phyloP scores from a whole-genome alignment of 257 asterid species.

The Nyctanthes arbortristis region DNA sequence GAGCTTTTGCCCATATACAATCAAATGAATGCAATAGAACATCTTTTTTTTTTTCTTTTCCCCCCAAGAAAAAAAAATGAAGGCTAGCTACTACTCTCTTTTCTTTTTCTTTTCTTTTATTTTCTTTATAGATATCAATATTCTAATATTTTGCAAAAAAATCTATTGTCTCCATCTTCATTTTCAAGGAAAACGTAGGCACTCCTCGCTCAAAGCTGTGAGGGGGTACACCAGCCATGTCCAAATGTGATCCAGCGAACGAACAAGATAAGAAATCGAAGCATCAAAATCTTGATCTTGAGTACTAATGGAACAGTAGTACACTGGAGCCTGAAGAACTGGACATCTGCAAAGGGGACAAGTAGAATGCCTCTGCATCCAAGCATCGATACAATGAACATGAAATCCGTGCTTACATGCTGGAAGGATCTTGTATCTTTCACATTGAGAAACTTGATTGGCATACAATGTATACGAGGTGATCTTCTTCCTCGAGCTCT shows the following conservation, averaged over 20 bases:
- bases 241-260: background rate
- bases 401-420: conserved; percentile 7
- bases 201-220: background rate
- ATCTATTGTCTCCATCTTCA: background rate
- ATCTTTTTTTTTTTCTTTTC: too few relatives aligned
- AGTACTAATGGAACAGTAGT: background rate
- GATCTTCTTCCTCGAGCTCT: background rate
- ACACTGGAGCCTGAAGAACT: background rate
- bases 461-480: background rate
- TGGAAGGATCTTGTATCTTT: conserved; percentile 2
- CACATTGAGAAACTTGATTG: background rate
- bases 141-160: background rate
- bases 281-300: conserved; percentile 1
- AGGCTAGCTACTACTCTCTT: background rate
- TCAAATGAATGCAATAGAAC: background rate
- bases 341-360: conserved; percentile 7
- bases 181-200: background rate
- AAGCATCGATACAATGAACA: background rate
- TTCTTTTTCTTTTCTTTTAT: background rate
- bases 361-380: background rate
- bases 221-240: conserved; percentile 2
- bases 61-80: too few relatives aligned
- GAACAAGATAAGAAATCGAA: conserved; percentile 1
- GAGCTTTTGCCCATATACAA: too few relatives aligned
- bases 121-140: too few relatives aligned